phyloP scores from a whole-genome alignment of 2,329 filamentous ascomycete genomes.

The Colletotrichum sp. region DNA sequence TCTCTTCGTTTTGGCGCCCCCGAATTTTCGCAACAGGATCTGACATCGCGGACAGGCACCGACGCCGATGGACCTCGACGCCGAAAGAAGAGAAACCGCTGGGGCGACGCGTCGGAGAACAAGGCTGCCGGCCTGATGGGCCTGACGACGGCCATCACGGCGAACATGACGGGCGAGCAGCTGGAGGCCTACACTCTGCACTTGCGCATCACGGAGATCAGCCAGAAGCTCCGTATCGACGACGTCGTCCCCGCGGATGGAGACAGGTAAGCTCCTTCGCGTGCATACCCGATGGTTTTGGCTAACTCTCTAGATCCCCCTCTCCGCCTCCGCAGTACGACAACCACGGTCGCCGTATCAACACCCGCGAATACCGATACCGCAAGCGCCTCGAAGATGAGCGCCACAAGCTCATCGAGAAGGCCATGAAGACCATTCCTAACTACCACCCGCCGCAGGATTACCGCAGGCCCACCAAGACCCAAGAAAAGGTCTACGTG shows the following conservation, averaged over 20 bases:
- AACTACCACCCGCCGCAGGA: slow-evolving; percentile 99
- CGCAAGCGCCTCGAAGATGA: slow-evolving; percentile 98
- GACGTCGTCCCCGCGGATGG: slow-evolving; percentile 97
- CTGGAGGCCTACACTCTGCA: slow-evolving; percentile 96
- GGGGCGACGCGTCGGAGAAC: slow-evolving; percentile 97
- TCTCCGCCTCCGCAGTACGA: slow-evolving; percentile 97
- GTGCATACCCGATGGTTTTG: not conserved
- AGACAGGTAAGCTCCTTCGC: slow-evolving; percentile 72
- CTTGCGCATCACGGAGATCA: slow-evolving; percentile 97
- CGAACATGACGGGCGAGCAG: slow-evolving; percentile 98
- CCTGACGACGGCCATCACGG: slow-evolving; percentile 92
- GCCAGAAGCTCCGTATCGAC: slow-evolving; percentile 98
- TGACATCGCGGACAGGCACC: slow-evolving; percentile 43
- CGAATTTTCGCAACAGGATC: slow-evolving; percentile 22
- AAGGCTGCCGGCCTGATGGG: slow-evolving; percentile 99
- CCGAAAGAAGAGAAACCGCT: slow-evolving; percentile 98
- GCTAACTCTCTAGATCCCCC: slow-evolving; percentile 71
- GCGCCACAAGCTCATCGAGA: slow-evolving; percentile 97
- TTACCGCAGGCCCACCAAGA: slow-evolving; percentile 98
- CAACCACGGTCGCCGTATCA: slow-evolving; percentile 99
- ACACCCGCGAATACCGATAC: slow-evolving; percentile 98
- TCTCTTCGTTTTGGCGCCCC: slow-evolving; percentile 19
- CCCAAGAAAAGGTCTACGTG: slow-evolving; percentile 99
- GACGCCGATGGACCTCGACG: slow-evolving; percentile 79
- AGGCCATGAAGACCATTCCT: slow-evolving; percentile 99